Conservation (phyloP, 2,329 filamentous ascomycete genomes). For the Nannizziopsis barbatae region DNA sequence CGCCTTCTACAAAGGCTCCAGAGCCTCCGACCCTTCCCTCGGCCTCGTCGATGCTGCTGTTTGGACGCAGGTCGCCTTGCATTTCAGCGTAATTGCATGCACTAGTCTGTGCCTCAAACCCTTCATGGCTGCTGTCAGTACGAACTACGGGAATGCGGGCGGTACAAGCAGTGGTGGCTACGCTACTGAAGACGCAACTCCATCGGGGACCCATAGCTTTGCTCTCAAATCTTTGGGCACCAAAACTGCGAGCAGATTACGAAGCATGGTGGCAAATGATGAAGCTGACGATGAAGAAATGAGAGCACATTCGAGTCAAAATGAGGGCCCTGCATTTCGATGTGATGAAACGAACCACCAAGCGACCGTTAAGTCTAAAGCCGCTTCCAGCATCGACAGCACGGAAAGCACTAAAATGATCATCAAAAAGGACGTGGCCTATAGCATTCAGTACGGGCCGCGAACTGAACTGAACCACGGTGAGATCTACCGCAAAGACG, state of each 20-base stretch:
- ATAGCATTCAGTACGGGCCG: conserved; percentile 11
- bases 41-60: conserved; percentile 25
- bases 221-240: neutral
- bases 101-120: conserved; percentile 29
- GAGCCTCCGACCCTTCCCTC: conserved; percentile 27
- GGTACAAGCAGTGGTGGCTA: conserved; percentile 19
- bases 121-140: conserved; percentile 30
- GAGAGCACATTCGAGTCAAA: neutral
- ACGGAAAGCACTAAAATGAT: conserved; percentile 11
- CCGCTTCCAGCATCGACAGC: conserved; percentile 4
- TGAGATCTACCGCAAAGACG: no score
- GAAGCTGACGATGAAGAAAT: neutral
- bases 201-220: neutral
- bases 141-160: conserved; percentile 27
- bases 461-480: neutral
- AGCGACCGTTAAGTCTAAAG: neutral
- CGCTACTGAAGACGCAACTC: neutral
- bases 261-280: neutral
- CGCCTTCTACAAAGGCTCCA: conserved; percentile 21
- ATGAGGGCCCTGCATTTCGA: neutral
- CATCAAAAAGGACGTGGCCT: conserved; percentile 12
- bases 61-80: conserved; percentile 29
- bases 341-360: neutral
- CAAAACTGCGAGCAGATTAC: neutral
- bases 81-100: conserved; percentile 29